Base-by-base conservation (phyloP, 2,329 filamentous ascomycete species). In the Lizonia empirigonia region DNA sequence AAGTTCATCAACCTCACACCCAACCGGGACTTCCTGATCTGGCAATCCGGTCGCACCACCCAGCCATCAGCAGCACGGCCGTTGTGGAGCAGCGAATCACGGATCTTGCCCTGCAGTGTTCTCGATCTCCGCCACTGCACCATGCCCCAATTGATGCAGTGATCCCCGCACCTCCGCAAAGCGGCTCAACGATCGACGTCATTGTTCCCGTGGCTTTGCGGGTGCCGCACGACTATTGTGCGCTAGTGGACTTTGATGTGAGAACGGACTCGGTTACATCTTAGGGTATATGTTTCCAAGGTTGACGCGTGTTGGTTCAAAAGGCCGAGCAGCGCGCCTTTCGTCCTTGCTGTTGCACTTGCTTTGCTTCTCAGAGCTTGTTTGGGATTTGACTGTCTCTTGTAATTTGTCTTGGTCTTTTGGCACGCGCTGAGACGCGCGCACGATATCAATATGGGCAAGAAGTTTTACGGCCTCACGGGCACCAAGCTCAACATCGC, bases 401-500 rank as follows among this genome's bases (percentile, higher is more conserved):
- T 33, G n/a, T 15, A 37, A 51, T 6, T 34, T 33, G 37, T 23
- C 42, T 34, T 38, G 7, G 20, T 35, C 63, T 23, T 42, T 42
- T 34, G 32, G 22, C 12, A 38, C 4, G 49, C 49, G 49, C 27
- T 40, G 23, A 37, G 22, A 37, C 37, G 49, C 33, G 26, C 16
- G 23, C 20, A 36, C 18, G 16, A 5, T 38, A 19, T 30, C 42
- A 47, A 15, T 12, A 52, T 52, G 49, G 42, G 42, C 44, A 64
- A 65, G 51, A 76, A 72, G 51, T 89, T 81, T 65, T 84, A 88
- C 61, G 87, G 88, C 71, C 80, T 90, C 55, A 80, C 80, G 47
- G 88, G 88, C 76, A 76, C 80, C 26, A 73, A 74, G 70, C 83
- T 90, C 58, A 89, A 74, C 38, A 87, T 76, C 80, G 86, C 86